Evolutionary conservation across 1,139 yeast species (phyloP).

Genomic region (Zygosaccharomyces sapae): DNA sequence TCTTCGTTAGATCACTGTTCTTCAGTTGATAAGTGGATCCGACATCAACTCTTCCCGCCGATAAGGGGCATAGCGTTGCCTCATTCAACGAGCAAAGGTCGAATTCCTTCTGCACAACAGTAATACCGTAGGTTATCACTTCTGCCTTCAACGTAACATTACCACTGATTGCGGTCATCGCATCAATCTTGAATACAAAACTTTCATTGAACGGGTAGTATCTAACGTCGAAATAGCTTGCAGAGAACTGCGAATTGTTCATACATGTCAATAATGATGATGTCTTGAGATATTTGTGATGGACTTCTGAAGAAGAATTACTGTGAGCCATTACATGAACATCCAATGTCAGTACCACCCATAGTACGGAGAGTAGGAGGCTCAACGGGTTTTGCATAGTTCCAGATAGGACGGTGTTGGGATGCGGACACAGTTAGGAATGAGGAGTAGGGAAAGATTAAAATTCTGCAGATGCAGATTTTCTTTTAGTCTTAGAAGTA

Average conservation of each 20-base stretch:
- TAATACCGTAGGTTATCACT: conserved; percentile 82
- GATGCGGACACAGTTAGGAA: no score
- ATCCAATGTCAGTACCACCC: conserved; percentile 4
- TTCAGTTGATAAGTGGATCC: conserved; percentile 47
- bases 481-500: no score
- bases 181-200: conserved; percentile 65
- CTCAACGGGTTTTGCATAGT: conserved; percentile 3
- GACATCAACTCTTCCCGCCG: conserved; percentile 82
- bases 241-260: conserved; percentile 84
- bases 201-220: conserved; percentile 63
- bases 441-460: no score
- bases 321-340: conserved; percentile 4
- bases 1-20: conserved; percentile 41
- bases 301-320: conserved; percentile 8
- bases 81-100: conserved; percentile 60
- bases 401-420: no score
- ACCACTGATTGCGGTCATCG: conserved; percentile 75
- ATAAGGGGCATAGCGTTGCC: conserved; percentile 71
- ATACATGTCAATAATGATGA: conserved; percentile 88
- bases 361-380: conserved; percentile 3
- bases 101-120: conserved; percentile 51
- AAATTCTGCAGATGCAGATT: no score
- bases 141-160: conserved; percentile 63
- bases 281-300: conserved; percentile 38
- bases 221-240: conserved; percentile 75